Evolutionary conservation across 441 rosid species (phyloP).

Genomic region (Gossypium lobatum): DNA sequence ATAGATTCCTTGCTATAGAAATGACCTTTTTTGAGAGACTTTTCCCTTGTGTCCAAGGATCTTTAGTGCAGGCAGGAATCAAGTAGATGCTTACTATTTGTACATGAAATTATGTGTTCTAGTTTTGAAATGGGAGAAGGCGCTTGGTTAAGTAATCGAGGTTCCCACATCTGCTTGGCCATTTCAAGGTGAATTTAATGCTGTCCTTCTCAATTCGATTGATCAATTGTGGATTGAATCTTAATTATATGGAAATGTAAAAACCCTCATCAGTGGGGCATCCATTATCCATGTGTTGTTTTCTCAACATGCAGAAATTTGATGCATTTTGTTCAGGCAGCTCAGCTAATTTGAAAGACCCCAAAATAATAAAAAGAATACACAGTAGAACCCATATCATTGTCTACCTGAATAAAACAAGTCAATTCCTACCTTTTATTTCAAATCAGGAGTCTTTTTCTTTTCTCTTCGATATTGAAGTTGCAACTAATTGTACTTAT

Average conservation of each 20-base stretch:
- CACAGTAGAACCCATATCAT: not conserved
- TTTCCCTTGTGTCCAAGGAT: not conserved
- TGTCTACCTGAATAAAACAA: not conserved
- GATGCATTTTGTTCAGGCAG: no score
- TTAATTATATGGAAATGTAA: no score
- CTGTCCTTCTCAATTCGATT: no score
- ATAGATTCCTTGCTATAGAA: not conserved
- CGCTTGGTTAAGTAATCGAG: no score
- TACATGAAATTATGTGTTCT: not conserved
- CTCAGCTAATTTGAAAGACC: no score
- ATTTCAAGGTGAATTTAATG: no score
- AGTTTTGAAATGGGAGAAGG: not conserved
- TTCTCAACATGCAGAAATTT: no score
- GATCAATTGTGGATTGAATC: no score
- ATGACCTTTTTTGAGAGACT: not conserved
- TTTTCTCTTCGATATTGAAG: not conserved
- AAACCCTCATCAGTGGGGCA: no score
- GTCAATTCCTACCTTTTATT: slow-evolving; percentile 22
- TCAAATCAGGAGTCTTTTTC: slow-evolving; percentile 11
- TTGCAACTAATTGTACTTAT: slow-evolving; percentile 24
- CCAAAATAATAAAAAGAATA: no score
- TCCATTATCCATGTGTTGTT: no score
- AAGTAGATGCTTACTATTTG: not conserved
- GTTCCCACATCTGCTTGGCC: no score
- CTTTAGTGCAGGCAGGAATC: not conserved